Percentiles rank a stretch among this genome's conserved stretches.
phyloP scores from a whole-genome alignment of 2,329 filamentous ascomycete species.

The Botrytis aclada region DNA sequence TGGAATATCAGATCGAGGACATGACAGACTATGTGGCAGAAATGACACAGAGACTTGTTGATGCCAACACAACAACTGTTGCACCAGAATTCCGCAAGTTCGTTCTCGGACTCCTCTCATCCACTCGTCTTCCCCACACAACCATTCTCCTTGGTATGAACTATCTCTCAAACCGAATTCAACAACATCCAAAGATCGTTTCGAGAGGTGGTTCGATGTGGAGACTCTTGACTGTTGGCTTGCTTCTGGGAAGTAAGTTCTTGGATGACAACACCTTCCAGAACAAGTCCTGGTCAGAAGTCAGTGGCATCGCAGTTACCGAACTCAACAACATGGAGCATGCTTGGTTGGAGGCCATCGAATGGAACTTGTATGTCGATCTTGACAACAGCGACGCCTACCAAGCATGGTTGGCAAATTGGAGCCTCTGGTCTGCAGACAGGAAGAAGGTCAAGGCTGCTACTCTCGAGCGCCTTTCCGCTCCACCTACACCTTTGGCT shows the following conservation, averaged over 20 bases:
- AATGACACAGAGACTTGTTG: constrained; percentile 66
- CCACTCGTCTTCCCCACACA: constrained; percentile 67
- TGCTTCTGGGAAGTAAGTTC: constrained; percentile 73
- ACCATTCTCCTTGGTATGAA: constrained; percentile 69
- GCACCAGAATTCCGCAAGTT: constrained; percentile 69
- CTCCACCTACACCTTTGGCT: constrained; percentile 37
- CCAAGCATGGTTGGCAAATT: constrained; percentile 61
- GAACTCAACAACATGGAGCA: constrained; percentile 67
- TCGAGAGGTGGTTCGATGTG: constrained; percentile 58
- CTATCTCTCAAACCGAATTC: constrained; percentile 63
- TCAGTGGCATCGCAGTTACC: constrained; percentile 66
- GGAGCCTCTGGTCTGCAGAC: constrained; percentile 58
- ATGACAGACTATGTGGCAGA: constrained; percentile 76
- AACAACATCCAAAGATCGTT: constrained; percentile 47
- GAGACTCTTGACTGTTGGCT: constrained; percentile 64
- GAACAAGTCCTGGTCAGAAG: constrained; percentile 74
- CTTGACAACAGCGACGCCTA: constrained; percentile 62
- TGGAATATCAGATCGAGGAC: constrained; percentile 75
- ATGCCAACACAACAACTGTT: constrained; percentile 56
- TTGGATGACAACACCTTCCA: constrained; percentile 77
- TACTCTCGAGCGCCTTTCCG: constrained; percentile 40
- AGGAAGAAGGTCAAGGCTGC: constrained; percentile 41
- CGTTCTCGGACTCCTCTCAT: constrained; percentile 68
- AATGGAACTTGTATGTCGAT: constrained; percentile 67
- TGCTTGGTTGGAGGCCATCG: constrained; percentile 65